Evolutionary conservation across 257 asterid species (phyloP).

Genomic region (Salvia splendens): DNA sequence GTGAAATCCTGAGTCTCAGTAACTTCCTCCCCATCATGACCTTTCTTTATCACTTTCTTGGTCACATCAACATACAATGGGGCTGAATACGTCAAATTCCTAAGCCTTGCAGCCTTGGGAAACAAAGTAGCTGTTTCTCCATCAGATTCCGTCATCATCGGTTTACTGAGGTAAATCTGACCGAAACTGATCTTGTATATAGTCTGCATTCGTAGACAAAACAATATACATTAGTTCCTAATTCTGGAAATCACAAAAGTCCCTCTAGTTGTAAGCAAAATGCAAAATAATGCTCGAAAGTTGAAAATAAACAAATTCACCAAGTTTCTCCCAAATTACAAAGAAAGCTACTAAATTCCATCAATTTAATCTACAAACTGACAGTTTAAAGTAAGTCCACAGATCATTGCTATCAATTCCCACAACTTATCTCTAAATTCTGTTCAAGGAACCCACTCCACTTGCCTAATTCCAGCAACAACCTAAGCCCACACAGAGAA

Average conservation of each 20-base stretch:
- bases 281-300: constrained; percentile 15
- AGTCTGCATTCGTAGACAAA: constrained; percentile 61
- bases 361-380: not conserved
- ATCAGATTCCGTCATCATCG: constrained; percentile 99
- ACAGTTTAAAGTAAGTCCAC: not conserved
- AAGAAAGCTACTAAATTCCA: constrained; percentile 2
- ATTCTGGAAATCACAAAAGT: constrained; percentile 4
- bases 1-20: constrained; percentile 97
- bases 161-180: constrained; percentile 94
- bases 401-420: constrained; percentile 5
- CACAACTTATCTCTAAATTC: constrained; percentile 9
- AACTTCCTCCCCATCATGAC: constrained; percentile 97
- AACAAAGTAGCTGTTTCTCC: constrained; percentile 98
- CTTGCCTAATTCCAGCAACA: constrained; percentile 8
- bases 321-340: constrained; percentile 11
- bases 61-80: constrained; percentile 92
- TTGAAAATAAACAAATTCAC: not conserved
- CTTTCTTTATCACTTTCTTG: constrained; percentile 87
- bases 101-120: constrained; percentile 98
- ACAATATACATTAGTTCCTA: constrained; percentile 24
- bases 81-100: constrained; percentile 96
- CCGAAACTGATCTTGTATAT: constrained; percentile 87
- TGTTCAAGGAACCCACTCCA: not conserved
- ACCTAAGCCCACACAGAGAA: not conserved
- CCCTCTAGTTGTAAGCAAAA: not conserved